phyloP scores from a whole-genome alignment of 768 basidiomycete genomes.

The Lentinula raphanica region DNA sequence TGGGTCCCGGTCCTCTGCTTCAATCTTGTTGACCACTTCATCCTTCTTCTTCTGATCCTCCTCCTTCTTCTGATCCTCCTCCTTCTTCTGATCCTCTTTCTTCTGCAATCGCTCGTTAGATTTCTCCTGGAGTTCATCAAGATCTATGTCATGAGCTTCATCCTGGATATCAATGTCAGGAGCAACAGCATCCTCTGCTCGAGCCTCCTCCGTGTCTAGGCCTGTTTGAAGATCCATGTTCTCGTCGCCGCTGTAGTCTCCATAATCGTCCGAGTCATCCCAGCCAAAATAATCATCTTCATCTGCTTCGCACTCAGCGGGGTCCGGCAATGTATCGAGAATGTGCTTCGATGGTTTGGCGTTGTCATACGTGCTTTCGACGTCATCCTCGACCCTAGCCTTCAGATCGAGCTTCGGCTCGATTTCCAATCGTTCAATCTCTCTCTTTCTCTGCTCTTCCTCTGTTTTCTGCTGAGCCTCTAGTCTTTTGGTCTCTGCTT shows the following conservation, averaged over 20 bases:
- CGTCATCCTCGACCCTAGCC: slow-evolving; percentile 15
- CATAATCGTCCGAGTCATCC: slow-evolving; percentile 6
- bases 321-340: too few relatives aligned
- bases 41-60: neutral
- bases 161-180: slow-evolving; percentile 6
- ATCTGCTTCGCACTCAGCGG: too few relatives aligned
- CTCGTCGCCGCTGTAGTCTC: neutral
- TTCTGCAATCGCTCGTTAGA: slow-evolving; percentile 9
- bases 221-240: neutral
- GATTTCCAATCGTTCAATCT: slow-evolving; percentile 15
- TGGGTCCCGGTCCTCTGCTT: slow-evolving; percentile 15
- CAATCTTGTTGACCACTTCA: neutral
- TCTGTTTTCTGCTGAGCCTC: slow-evolving; percentile 15
- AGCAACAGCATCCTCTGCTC: slow-evolving; percentile 1
- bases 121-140: slow-evolving; percentile 13
- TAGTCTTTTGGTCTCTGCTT: slow-evolving; percentile 16
- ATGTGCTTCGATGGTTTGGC: too few relatives aligned
- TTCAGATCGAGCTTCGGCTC: slow-evolving; percentile 9
- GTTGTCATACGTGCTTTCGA: too few relatives aligned
- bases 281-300: slow-evolving; percentile 13
- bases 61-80: neutral
- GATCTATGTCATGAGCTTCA: slow-evolving; percentile 13
- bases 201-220: neutral
- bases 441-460: slow-evolving; percentile 15
- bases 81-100: neutral